These are phyloP conservation scores for Puccinia novopanici DNA, from an alignment of 1,284 basidiomycete genomes.

Conservation along the genomic window DNA sequence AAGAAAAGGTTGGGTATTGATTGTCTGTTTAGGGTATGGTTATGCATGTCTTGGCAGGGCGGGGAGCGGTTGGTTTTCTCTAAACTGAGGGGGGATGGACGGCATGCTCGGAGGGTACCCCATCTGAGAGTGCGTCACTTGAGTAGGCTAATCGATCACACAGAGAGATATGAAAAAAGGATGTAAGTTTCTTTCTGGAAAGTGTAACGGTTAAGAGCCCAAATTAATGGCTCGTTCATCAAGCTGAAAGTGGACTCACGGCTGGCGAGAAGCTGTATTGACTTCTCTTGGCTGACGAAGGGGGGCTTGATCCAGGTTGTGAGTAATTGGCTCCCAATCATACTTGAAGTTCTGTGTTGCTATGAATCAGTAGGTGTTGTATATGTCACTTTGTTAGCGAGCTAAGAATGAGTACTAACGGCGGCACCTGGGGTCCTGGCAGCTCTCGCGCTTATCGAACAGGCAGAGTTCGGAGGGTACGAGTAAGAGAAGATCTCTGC, in stretches of 20 bases:
- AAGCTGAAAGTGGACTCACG: neutral
- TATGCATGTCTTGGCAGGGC: neutral
- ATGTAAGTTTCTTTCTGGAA: neutral
- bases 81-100: slow-evolving; percentile 2
- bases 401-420: neutral
- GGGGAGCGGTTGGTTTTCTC: slow-evolving; percentile 14
- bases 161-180: neutral
- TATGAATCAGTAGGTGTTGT: neutral
- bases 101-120: slow-evolving; percentile 19
- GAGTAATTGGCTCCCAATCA: slow-evolving; percentile 18
- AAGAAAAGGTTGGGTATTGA: too few species aligned
- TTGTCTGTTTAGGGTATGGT: neutral
- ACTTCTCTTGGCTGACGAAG: neutral
- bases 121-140: neutral
- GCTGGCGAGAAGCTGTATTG: slow-evolving; percentile 1
- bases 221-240: too few species aligned
- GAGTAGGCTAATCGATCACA: neutral
- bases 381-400: neutral
- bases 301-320: neutral
- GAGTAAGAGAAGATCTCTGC: slow-evolving; percentile 41
- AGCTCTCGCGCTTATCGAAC: slow-evolving; percentile 32
- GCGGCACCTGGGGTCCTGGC: neutral
- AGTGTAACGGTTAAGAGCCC: neutral
- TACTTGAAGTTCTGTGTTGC: slow-evolving; percentile 8
- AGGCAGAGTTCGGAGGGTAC: slow-evolving; percentile 35